Base-by-base conservation (phyloP, 1,284 basidiomycete species). In the Agaricales sp. region DNA sequence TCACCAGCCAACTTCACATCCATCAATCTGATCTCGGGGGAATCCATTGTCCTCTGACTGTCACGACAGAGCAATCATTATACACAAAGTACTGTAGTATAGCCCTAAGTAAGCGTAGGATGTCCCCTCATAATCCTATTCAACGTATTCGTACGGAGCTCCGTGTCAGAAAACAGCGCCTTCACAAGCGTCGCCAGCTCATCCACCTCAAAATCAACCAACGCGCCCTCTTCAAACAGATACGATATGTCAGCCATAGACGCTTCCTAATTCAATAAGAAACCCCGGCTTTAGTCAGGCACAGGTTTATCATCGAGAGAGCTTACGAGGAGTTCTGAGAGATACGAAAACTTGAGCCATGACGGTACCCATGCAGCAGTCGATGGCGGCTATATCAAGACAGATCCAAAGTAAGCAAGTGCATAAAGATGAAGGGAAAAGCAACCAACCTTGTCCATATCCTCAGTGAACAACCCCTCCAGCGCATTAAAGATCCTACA, bases 341-440 rank as follows among this genome's bases (percentile, higher is more conserved):
- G 71, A 65, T 96, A 97, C 18, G 87, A 91, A 64, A 91, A 94
- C 63, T 95, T 95, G 58, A 95, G 76, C 93, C 92, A 97, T n/a
- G 80, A 83, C 0, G 89, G 87, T 14, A 93, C 90, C 55, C 88
- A 87, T 1, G 77, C 78, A 2, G 79, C 78, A 12, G 82, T 78
- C 51, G 84, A 78, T 0, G 82, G 80, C n/a, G 80, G 72, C 78
- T 87, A 53, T 26, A 43, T 14, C 50, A 38, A 45, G 8, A 49
- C 51, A 25, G 30, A 11, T 35, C 30, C 37, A 16, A 43, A 30
- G 39, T 50, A 19, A 20, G 19, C 2, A 49, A 45, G 4, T 21
- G 41, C 48, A 18, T 13, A 20, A n/a, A 44, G 37, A 43, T 38
- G 21, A 20, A 24, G 13, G 18, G 6, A 22, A 35, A 16, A 12